Percentiles rank a stretch among this genome's conserved stretches.
phyloP scores from a whole-genome alignment of 495 filamentous ascomycete species.

The Aspergillus wentii region DNA sequence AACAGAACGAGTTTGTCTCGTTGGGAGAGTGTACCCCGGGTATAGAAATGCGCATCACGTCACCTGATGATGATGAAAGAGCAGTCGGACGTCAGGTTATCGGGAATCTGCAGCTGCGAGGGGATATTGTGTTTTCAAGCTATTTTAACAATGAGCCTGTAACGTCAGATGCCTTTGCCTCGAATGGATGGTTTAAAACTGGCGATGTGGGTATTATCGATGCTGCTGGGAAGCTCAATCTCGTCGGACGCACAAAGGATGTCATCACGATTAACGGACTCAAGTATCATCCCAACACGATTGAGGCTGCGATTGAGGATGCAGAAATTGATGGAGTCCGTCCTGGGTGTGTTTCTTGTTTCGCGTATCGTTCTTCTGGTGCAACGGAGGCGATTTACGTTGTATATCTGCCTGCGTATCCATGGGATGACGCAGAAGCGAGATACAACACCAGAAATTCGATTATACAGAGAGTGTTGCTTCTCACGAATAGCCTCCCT shows the following conservation, averaged over 20 bases:
- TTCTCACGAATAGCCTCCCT: constrained; percentile 10
- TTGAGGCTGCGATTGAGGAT: constrained; percentile 40
- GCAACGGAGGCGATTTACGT: constrained; percentile 33
- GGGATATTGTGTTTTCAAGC: constrained; percentile 67
- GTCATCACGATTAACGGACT: constrained; percentile 51
- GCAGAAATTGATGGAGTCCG: constrained; percentile 23
- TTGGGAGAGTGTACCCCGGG: constrained; percentile 36
- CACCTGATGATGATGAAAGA: neutral
- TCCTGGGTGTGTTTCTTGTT: constrained; percentile 21
- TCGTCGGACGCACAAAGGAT: constrained; percentile 51
- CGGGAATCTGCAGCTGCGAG: constrained; percentile 24
- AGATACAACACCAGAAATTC: constrained; percentile 5
- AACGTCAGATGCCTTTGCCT: constrained; percentile 59
- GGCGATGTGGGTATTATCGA: constrained; percentile 67
- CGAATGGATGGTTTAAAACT: constrained; percentile 78
- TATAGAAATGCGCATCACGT: constrained; percentile 35
- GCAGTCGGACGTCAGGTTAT: constrained; percentile 1
- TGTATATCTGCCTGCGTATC: constrained; percentile 22
- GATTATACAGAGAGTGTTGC: constrained; percentile 7
- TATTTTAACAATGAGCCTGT: constrained; percentile 68
- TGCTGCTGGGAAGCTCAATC: constrained; percentile 48
- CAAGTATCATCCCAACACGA: constrained; percentile 37
- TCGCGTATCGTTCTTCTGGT: constrained; percentile 20
- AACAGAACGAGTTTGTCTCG: constrained; percentile 24
- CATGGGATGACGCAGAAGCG: constrained; percentile 4